A percentile compares a stretch with the other conserved stretches of the same genome.
Evolutionary conservation across 495 filamentous ascomycete genomes (phyloP).

Genomic region (Annulohypoxylon stygium): DNA sequence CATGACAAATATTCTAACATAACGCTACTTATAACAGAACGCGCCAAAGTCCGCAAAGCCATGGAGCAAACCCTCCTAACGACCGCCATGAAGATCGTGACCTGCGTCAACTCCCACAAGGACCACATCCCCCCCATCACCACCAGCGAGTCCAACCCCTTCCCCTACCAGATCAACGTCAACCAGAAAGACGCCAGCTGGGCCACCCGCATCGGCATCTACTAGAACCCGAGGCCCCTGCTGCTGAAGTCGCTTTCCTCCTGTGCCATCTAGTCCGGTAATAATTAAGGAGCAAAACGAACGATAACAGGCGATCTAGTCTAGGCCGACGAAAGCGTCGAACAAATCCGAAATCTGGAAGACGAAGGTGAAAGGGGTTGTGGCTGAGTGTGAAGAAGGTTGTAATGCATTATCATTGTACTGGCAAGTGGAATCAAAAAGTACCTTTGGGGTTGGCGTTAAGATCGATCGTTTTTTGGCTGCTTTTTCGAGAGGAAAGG

Average conservation of each 20-base stretch:
- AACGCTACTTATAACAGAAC: slow-evolving; percentile 68
- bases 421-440: slow-evolving; percentile 1
- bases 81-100: slow-evolving; percentile 87
- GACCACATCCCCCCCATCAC: slow-evolving; percentile 98
- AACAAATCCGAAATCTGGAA: neutral
- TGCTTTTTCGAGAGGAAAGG: slow-evolving; percentile 3
- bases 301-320: neutral
- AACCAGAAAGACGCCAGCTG: slow-evolving; percentile 82
- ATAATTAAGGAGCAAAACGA: neutral
- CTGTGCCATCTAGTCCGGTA: neutral
- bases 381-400: neutral
- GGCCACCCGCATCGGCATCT: slow-evolving; percentile 84
- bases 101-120: slow-evolving; percentile 86
- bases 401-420: slow-evolving; percentile 18
- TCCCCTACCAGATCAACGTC: slow-evolving; percentile 91
- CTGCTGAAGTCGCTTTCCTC: neutral
- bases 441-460: slow-evolving; percentile 27
- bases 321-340: neutral
- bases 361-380: neutral
- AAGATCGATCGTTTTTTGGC: neutral
- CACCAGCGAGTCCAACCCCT: slow-evolving; percentile 90
- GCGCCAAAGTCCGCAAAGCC: slow-evolving; percentile 85
- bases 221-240: too few relatives aligned
- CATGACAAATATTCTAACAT: neutral
- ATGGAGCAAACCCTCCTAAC: slow-evolving; percentile 89